Percentiles rank a stretch among this genome's conserved stretches.
phyloP scores from a whole-genome alignment of 192 early-diverging fungal species.

The Umbelopsis isabellina region DNA sequence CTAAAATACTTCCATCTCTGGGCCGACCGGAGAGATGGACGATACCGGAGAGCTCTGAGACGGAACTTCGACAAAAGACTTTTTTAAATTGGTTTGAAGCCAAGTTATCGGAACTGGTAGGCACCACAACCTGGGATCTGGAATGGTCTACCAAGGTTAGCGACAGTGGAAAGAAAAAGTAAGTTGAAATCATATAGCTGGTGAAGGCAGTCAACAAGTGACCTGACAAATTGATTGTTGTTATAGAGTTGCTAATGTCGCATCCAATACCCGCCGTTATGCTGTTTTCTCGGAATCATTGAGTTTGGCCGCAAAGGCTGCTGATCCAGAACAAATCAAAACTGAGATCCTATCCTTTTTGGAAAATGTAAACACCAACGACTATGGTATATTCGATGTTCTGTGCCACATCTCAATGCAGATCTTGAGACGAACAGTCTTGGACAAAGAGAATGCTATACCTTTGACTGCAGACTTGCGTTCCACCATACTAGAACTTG shows the following conservation, averaged over 20 bases:
- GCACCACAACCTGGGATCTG: constrained; percentile 25
- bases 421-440: constrained; percentile 1
- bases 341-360: constrained; percentile 23
- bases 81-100: constrained; percentile 28
- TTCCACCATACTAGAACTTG: constrained; percentile 5
- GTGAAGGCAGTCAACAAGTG: not conserved
- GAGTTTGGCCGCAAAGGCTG: not conserved
- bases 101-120: constrained; percentile 35
- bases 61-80: not conserved
- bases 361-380: constrained; percentile 15
- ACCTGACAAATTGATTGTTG: not conserved
- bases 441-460: not conserved
- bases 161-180: constrained; percentile 4
- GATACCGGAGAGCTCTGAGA: not conserved
- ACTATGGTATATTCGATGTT: constrained; percentile 34
- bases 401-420: constrained; percentile 18
- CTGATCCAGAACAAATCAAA: not conserved
- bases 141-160: constrained; percentile 1
- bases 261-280: not conserved
- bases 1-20: not conserved
- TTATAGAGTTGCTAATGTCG: not conserved
- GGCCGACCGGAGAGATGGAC: not conserved
- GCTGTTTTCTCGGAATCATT: not conserved
- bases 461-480: constrained; percentile 1
- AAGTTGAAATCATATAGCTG: not conserved